Base-by-base conservation (phyloP, 2,329 filamentous ascomycete genomes). In the Sporothrix dimorphospora region DNA sequence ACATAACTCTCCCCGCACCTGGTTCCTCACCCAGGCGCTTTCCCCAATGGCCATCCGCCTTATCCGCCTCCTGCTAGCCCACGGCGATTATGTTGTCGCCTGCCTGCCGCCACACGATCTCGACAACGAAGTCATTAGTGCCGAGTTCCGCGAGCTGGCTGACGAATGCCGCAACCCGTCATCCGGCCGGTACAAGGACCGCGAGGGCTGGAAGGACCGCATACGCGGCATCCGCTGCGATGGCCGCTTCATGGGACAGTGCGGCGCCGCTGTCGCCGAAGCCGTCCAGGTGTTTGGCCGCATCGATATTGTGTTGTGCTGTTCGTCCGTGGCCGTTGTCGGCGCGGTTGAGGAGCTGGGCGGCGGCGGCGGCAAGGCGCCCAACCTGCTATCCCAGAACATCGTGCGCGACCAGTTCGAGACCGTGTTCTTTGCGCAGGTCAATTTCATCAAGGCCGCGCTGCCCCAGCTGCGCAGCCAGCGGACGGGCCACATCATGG, bases 321-420 rank as follows among this genome's bases (percentile, higher is more conserved):
- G 94, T 83, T 92, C 92, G 72, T 96, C 91, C 73, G 93, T 97
- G 87, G 93, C 94, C 75, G 89, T 98, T 42, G 89, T 98, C 45
- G 96, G 95, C 53, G 92, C 94, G 0, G 92, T 98, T 8, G 96
- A 98, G 81, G 96, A 99, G 81, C 85, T 98, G 34, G 55, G 30
- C 86, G 47, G 12, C 2, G n/a, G n/a, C 19, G 55, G 38, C 61
- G 53, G 49, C 9, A 34, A 14, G 14, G 21, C 16, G 11, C 38
- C 30, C 21, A 87, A 38, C 19, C 27, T 24, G 12, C 24, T 90
- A 57, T 94, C 93, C 1, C 87, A 91, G 76, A 94, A 91, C 72
- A 87, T 98, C 21, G 91, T 97, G 47, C 89, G 92, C 74, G 93
- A 97, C 78, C 95, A 98, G 80, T 98, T 98, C 80, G 95, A 98